Evolutionary conservation across 345 rosid species (phyloP), one percentile per base, ranked within the genome.

Genomic region (Eucalyptus curtisii): DNA sequence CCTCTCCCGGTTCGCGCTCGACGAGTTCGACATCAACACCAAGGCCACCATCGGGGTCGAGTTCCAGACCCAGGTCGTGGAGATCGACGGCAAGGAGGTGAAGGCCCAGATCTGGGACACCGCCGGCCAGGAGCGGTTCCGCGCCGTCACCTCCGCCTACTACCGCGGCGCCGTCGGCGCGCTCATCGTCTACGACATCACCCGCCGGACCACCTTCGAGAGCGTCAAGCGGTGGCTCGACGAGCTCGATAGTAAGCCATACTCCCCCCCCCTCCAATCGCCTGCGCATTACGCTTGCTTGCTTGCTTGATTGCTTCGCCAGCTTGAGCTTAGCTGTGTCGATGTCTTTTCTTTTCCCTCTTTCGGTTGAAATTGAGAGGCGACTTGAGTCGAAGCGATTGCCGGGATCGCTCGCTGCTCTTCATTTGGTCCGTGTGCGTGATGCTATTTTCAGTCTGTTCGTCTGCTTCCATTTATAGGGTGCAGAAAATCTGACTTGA

Each of bases 61-160:
- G 88, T 97, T 97, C 91, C 99, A 97, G 90, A 97, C 99, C 8
- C 98, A 95, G 90, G 89, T 89, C 79, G 93, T 96, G 53, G 99
- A 97, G 42, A 96, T 97, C 90, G 98, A 96, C 50, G 98, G 99
- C 85, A 96, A 94, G 92, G 96, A 97, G 89, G 94, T 97, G 42
- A 96, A 97, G 91, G 97, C 99, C 53, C 99, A 96, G 99, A 95
- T 97, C 96, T 96, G 99, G 99, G 99, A 97, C 86, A 96, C 99
- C 59, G 99, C 99, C 55, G 99, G 99, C 33, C 99, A 97, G 91
- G 99, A 97, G 91, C 94, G 99, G 90, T 97, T 96, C 89, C 91
- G 98, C 47, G 99, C 99, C 8, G 99, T 97, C 86, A 97, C 99
- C 88, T 96, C 99, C 87, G 97, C 99, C 88, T 97, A 97, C 88